Percentiles rank a stretch among this genome's conserved stretches.
Conservation (phyloP, 2,329 filamentous ascomycete genomes). For the Fusarium nodosum region DNA sequence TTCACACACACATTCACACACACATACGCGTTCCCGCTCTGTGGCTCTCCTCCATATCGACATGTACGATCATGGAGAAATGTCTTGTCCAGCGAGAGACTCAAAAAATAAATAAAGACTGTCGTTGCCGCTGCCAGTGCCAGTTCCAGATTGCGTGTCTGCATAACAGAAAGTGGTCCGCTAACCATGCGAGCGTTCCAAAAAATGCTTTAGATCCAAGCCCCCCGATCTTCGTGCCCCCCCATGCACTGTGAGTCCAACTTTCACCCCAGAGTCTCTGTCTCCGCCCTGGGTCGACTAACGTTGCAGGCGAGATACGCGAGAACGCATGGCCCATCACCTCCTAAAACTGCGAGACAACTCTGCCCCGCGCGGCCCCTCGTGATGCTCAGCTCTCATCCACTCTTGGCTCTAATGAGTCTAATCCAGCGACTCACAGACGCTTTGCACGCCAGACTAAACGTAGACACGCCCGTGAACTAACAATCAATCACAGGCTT, state of each 20-base stretch:
- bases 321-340: conserved; percentile 44
- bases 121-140: not conserved
- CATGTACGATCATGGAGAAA: conserved; percentile 38
- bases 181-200: conserved; percentile 36
- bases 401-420: conserved; percentile 23
- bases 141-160: conserved; percentile 17
- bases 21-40: conserved; percentile 39
- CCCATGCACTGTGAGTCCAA: conserved; percentile 40
- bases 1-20: too few relatives aligned
- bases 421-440: conserved; percentile 30
- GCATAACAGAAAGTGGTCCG: conserved; percentile 24
- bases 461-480: conserved; percentile 30
- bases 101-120: not conserved
- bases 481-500: conserved; percentile 42
- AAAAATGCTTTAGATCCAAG: conserved; percentile 30
- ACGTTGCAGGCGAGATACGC: conserved; percentile 45
- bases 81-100: conserved; percentile 19
- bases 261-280: conserved; percentile 37
- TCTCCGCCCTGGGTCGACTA: conserved; percentile 39
- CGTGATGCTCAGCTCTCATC: conserved; percentile 43
- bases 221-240: conserved; percentile 31
- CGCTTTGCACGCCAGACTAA: conserved; percentile 13
- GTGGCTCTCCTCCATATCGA: conserved; percentile 32
- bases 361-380: conserved; percentile 42
- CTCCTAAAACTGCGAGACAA: conserved; percentile 28